Conservation (phyloP, 106 monocot genomes). For the Dioscorea alata region DNA sequence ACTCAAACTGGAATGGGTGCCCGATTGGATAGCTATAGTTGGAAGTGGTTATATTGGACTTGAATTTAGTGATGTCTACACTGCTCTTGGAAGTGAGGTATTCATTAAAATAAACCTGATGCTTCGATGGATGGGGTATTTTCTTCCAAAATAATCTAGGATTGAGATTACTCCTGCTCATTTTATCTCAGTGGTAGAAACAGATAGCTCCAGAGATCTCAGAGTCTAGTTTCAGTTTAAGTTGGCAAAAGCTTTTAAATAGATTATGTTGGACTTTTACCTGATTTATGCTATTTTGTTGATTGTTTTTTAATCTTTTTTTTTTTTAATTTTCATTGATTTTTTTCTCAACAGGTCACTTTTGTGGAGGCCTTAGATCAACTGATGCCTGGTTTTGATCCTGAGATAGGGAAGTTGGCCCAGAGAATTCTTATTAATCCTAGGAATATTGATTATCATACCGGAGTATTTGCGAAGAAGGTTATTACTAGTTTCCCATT, state of each 20-base stretch:
- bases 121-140: neutral
- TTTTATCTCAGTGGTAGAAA: too few species aligned
- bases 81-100: conserved; percentile 99
- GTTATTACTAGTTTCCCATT: conserved; percentile 19
- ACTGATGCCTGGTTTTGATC: conserved; percentile 99
- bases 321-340: too few species aligned
- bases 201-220: too few species aligned
- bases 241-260: too few species aligned
- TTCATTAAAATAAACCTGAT: conserved; percentile 1
- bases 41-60: conserved; percentile 99
- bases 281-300: too few species aligned
- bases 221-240: too few species aligned
- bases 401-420: conserved; percentile 95
- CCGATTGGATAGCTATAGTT: conserved; percentile 94
- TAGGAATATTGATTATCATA: conserved; percentile 88
- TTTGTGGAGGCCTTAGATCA: conserved; percentile 98
- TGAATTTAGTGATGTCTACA: conserved; percentile 99
- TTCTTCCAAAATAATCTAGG: neutral
- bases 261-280: too few species aligned
- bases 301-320: too few species aligned
- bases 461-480: conserved; percentile 94
- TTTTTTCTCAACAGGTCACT: conserved; percentile 54
- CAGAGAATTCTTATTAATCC: conserved; percentile 94
- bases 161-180: neutral
- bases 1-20: conserved; percentile 94